Evolutionary conservation across 805 yeast species (phyloP), one percentile per base, ranked within the genome.

Genomic region (Helenozyma baotianmanensis): DNA sequence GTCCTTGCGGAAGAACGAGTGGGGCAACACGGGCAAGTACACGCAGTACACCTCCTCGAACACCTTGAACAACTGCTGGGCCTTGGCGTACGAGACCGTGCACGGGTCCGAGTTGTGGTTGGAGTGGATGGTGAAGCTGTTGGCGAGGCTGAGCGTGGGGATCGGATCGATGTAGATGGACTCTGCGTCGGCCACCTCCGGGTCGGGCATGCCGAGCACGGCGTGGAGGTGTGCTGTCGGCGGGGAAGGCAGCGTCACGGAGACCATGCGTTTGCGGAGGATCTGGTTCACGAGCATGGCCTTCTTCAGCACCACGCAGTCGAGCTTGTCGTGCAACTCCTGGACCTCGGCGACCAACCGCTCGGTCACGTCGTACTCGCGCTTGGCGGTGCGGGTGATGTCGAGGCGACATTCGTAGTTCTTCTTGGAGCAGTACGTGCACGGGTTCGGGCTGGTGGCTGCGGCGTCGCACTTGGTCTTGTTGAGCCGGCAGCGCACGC

Each of bases 401-500:
- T 78, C 84, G 27, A 78, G 58, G 27, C 68, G 66, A 48, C 87
- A 80, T 17, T 58, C 55, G 14, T 72, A 45, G 12, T 74, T 73
- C 38, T 70, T 66, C 49, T 70, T 74, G 4, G 60, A 42, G 50
- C 87, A 80, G 19, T 73, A 66, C 3, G 78, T 53, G 47, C 87
- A 80, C 0, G 82, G 72, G 15, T 55, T 49, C 3, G 86, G 85
- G 22, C 63, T 54, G 11, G 75, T 70, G 15, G 50, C 48, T 10
- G 56, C 42, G 9, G 80, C 80, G 48, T 80, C 80, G 54, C 87
- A 80, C 47, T 71, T 76, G 12, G 80, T 78, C 51, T 80, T 80
- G 45, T 78, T 81, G 47, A 73, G 74, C 22, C 86, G 64, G 53
- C 87, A 80, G 21, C 82, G 61, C 4, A 72, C 64, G 50, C 87